Base-by-base conservation (phyloP, 768 basidiomycete genomes). In the Lactarius pseudohatsudake region DNA sequence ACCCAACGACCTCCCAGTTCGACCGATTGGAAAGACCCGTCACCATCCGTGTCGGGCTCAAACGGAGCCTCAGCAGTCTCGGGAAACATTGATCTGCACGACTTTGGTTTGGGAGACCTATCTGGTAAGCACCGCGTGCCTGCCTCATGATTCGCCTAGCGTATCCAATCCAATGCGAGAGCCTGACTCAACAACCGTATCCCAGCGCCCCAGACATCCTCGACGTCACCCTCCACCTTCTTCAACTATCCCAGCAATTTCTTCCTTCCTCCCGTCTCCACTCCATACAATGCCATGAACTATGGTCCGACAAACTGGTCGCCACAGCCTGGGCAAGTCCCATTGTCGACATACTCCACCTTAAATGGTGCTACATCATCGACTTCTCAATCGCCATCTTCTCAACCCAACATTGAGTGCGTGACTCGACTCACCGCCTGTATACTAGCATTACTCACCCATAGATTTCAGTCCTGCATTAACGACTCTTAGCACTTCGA, bases 331-430 rank as follows among this genome's bases (percentile, higher is more conserved):
- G 72, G 75, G 10, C 61, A 72, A 53, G 77, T 91, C 1, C 90
- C 90, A 0, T 74, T 92, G 34, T 91, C 90, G 16, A 86, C 77
- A 66, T 92, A 91, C 67, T 92, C 91, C n/a, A 85, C 86, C 56
- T 76, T 91, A 57, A 90, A 91, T 74, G 89, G 88, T 18, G 88
- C 90, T n/a, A 89, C 88, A 13, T 84, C 79, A 1, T 76, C 81
- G 18, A 75, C 81, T 40, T 72, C 80, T 69, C 78, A 50, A 34
- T 60, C 75, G 7, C 74, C 78, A 13, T 73, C 73, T n/a, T 76
- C 77, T 34, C 74, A 75, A 32, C 62, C 60, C 13, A 65, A 66
- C 18, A 71, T 71, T 13, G 70, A 71, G 70, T 71, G 53, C 60
- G 70, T 69, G 32, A 11, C 18, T 28, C 43, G 7, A 15, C 47